These are phyloP conservation scores for Phytophthora capsici DNA, from an alignment of 352 stramenopile genomes.

Conservation along the genomic window DNA sequence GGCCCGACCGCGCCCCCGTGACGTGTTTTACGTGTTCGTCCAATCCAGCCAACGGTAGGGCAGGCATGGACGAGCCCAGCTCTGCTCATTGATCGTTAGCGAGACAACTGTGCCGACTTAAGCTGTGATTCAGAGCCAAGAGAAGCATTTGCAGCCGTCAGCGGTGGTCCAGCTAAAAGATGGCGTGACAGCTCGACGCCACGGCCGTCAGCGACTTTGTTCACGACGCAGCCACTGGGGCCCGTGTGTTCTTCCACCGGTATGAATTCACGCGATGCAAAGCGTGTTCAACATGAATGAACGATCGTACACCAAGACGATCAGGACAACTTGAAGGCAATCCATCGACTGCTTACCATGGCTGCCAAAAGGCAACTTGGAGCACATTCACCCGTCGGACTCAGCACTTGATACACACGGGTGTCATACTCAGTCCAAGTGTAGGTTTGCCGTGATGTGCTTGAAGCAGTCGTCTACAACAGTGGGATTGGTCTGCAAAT, in stretches of 20 bases:
- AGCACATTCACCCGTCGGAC: slow-evolving; percentile 5
- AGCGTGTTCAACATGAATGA: slow-evolving; percentile 12
- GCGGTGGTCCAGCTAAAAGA: background rate
- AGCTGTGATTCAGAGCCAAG: no score
- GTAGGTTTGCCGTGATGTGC: background rate
- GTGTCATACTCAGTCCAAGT: slow-evolving; percentile 12
- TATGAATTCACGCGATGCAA: slow-evolving; percentile 18
- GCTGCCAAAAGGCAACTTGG: slow-evolving; percentile 12
- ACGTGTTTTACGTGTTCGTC: slow-evolving; percentile 28
- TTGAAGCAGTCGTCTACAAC: slow-evolving; percentile 26
- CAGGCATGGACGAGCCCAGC: no score
- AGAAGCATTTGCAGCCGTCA: no score
- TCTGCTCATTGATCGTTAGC: background rate
- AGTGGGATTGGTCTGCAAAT: slow-evolving; percentile 20
- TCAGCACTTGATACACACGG: slow-evolving; percentile 1
- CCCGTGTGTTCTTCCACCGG: slow-evolving; percentile 13
- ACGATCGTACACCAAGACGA: background rate
- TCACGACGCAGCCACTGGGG: slow-evolving; percentile 1
- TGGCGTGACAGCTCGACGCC: slow-evolving; percentile 16
- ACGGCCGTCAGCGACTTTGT: slow-evolving; percentile 6
- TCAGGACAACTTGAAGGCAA: background rate
- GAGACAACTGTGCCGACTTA: no score
- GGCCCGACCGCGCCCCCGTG: slow-evolving; percentile 9
- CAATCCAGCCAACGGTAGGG: slow-evolving; percentile 4
- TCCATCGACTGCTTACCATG: slow-evolving; percentile 20